phyloP scores from a whole-genome alignment of 768 basidiomycete species.

The Tricholoma hemisulphureum region DNA sequence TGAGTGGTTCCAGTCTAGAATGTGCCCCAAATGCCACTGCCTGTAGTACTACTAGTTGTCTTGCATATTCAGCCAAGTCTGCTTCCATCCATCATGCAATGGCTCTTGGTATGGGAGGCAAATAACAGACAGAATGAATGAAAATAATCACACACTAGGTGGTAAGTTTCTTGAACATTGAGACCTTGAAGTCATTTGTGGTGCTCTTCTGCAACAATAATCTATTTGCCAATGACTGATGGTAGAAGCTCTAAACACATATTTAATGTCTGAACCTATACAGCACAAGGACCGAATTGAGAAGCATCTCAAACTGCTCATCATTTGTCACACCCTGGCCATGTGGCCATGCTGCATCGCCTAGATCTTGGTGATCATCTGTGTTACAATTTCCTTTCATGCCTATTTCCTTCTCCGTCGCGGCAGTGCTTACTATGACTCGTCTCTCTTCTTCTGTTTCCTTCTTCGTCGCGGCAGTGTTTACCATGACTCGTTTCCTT shows the following conservation, averaged over 20 bases:
- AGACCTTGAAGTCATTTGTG: constrained; percentile 82
- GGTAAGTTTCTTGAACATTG: constrained; percentile 76
- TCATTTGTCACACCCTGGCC: constrained; percentile 62
- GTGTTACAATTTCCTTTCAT: too few species aligned
- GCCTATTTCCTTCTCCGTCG: too few species aligned
- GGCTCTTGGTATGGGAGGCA: constrained; percentile 5
- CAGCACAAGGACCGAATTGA: constrained; percentile 68
- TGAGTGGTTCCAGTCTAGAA: constrained; percentile 83
- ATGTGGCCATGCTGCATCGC: constrained; percentile 90
- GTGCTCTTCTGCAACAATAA: constrained; percentile 80
- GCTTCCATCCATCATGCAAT: constrained; percentile 60
- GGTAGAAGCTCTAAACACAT: constrained; percentile 95
- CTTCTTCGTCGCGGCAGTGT: too few species aligned
- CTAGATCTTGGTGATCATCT: constrained; percentile 86
- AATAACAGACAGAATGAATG: constrained; percentile 10
- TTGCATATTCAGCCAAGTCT: constrained; percentile 59
- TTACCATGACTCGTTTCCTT: too few species aligned
- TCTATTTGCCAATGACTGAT: constrained; percentile 81
- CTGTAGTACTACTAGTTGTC: constrained; percentile 88
- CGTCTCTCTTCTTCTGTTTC: too few species aligned
- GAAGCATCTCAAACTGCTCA: constrained; percentile 54
- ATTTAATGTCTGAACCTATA: constrained; percentile 92
- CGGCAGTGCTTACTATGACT: too few species aligned
- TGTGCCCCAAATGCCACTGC: constrained; percentile 69
- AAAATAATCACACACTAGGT: constrained; percentile 38